Evolutionary conservation across 441 rosid species (phyloP), one percentile per base, ranked within the genome.

Genomic region (Adansonia gregorii): DNA sequence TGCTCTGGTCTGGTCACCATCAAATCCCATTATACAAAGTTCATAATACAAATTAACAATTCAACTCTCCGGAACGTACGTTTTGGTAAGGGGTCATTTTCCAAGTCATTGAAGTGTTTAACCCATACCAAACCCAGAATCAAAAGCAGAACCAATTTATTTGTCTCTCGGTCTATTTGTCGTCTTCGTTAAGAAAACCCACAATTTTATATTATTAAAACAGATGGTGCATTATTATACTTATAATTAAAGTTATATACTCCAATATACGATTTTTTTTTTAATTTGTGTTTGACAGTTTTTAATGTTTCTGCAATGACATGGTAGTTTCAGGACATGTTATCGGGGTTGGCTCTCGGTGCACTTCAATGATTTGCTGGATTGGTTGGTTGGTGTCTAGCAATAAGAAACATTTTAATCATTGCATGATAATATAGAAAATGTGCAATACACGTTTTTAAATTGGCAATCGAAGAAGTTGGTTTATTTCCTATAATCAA

Each of bases 331-430:
- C 43, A 22, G 22, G 56, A 66, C 70, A 66, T 66, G 27, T 24
- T 63, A 27, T 63, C 1, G 0, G 49, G 48, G 41, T 6, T 52
- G 55, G 55, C 15, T 58, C 14, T 24, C 3, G 10, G 24, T 56
- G 27, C 11, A 19, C 15, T 46, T 48, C 41, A 22, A 41, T n/a
- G 70, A 64, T 66, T 66, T 43, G 71, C 15, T 45, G 27, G 8
- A 3, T 8, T n/a, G 15, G 0, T 15, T 17, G 51, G 49, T 72
- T 22, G 69, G 24, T 46, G 68, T 22, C 46, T 45, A 6, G 41
- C 77, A 60, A 17, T 59, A 58, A 31, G 71, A 75, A 63, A 27
- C 78, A 75, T 48, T 60, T 35, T 65, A 64, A 64, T 75, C 49
- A 64, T 64, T 49, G 60, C 78, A 63, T 31, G 17, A 24, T n/a